Percentiles rank a stretch among this genome's conserved stretches.
These are phyloP conservation scores for Ceriops tagal DNA, from an alignment of 345 rosid species.

Conservation along the genomic window DNA sequence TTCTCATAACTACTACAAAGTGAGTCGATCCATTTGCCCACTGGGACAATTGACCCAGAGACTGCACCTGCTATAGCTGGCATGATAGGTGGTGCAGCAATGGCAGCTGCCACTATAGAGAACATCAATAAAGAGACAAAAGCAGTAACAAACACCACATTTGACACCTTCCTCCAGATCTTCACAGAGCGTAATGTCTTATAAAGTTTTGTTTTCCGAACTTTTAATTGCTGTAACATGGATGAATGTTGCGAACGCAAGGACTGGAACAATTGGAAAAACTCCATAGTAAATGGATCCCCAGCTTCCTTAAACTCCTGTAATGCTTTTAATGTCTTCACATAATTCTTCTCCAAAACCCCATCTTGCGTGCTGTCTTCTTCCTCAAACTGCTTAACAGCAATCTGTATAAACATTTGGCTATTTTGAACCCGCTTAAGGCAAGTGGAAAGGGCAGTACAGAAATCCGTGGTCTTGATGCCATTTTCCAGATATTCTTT, in stretches of 20 bases:
- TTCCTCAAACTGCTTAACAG: slow-evolving; percentile 56
- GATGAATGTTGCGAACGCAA: slow-evolving; percentile 49
- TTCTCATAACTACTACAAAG: slow-evolving; percentile 63
- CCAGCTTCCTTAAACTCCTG: slow-evolving; percentile 57
- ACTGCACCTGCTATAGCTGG: slow-evolving; percentile 68
- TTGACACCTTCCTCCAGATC: slow-evolving; percentile 72
- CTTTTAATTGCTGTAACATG: slow-evolving; percentile 49
- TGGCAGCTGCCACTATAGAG: slow-evolving; percentile 86
- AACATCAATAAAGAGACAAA: slow-evolving; percentile 69
- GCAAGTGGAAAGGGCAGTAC: slow-evolving; percentile 63
- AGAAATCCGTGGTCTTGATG: slow-evolving; percentile 63
- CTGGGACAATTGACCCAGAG: slow-evolving; percentile 59
- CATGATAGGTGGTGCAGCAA: slow-evolving; percentile 70
- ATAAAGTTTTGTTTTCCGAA: slow-evolving; percentile 52
- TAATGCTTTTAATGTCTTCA: slow-evolving; percentile 63
- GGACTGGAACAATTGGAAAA: slow-evolving; percentile 44
- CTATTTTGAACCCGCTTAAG: slow-evolving; percentile 60
- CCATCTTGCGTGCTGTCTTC: slow-evolving; percentile 35
- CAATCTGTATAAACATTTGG: slow-evolving; percentile 62
- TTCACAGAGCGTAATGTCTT: slow-evolving; percentile 56
- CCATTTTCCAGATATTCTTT: slow-evolving; percentile 67
- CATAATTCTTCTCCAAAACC: slow-evolving; percentile 39
- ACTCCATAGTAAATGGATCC: slow-evolving; percentile 68
- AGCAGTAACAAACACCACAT: slow-evolving; percentile 63
- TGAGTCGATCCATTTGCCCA: slow-evolving; percentile 74